phyloP scores from a whole-genome alignment of 768 basidiomycete genomes.

The Boletus fagicola region DNA sequence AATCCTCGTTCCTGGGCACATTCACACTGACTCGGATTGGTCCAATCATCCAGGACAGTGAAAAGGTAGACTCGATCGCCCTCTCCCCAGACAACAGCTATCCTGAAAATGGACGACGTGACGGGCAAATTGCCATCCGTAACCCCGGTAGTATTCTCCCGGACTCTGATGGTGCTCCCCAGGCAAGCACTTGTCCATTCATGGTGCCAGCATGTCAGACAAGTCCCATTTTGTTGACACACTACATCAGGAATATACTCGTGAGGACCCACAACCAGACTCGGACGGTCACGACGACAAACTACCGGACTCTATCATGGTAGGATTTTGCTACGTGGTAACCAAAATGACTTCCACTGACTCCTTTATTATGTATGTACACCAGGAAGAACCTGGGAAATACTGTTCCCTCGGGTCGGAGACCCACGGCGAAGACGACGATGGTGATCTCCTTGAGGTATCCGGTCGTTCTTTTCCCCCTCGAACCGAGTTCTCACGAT shows the following conservation, averaged over 20 bases:
- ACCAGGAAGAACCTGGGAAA: no score
- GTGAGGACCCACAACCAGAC: not conserved
- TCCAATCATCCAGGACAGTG: not conserved
- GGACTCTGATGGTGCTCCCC: not conserved
- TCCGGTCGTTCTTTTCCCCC: not conserved
- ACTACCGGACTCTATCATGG: no score
- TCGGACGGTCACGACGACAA: no score
- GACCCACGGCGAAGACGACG: not conserved
- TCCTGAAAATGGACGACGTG: not conserved
- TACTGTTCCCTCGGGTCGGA: not conserved
- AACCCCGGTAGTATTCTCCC: not conserved
- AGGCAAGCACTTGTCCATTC: not conserved
- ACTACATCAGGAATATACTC: not conserved
- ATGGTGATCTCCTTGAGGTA: not conserved
- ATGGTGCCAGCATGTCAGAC: no score
- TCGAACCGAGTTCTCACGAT: not conserved
- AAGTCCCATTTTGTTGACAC: not conserved
- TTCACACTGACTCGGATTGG: not conserved
- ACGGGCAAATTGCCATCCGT: not conserved
- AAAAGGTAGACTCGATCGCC: rapidly evolving
- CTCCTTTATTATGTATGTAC: no score
- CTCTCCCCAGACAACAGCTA: not conserved
- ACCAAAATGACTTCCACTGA: no score
- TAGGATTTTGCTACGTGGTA: no score
- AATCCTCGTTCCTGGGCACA: not conserved